Evolutionary conservation across 306 rosid species (phyloP).

Genomic region (Erythrophleum fordii): DNA sequence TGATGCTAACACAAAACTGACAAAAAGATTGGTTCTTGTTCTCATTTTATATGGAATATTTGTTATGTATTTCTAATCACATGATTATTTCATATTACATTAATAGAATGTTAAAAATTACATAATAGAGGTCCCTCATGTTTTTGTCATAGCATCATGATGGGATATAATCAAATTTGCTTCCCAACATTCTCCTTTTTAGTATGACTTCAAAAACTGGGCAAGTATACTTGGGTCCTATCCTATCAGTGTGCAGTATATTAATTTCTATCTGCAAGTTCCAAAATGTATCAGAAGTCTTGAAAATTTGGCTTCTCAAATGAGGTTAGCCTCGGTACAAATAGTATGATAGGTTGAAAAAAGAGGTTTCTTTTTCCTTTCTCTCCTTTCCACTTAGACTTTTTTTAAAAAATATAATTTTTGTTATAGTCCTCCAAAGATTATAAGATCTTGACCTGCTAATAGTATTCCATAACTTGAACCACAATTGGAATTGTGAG

Average conservation of each 20-base stretch:
- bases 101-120: background rate
- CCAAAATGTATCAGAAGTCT: conserved; percentile 50
- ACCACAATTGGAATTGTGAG: conserved; percentile 38
- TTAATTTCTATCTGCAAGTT: conserved; percentile 49
- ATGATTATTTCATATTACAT: background rate
- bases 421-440: conserved; percentile 49
- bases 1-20: no score
- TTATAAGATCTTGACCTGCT: conserved; percentile 49
- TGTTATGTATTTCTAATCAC: no score
- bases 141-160: conserved; percentile 35
- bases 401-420: conserved; percentile 67
- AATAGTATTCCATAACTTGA: conserved; percentile 39
- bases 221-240: conserved; percentile 42
- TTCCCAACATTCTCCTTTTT: conserved; percentile 44
- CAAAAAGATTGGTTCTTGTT: no score
- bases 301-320: conserved; percentile 41
- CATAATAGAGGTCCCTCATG: background rate
- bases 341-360: conserved; percentile 78
- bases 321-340: conserved; percentile 71
- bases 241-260: conserved; percentile 37
- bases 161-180: conserved; percentile 59
- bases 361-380: conserved; percentile 70
- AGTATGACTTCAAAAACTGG: conserved; percentile 70
- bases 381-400: conserved; percentile 81
- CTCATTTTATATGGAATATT: no score